Percentiles rank a stretch among this genome's conserved stretches.
Conservation (phyloP, 1,284 basidiomycete species). For the Ustilago cynodontis region DNA sequence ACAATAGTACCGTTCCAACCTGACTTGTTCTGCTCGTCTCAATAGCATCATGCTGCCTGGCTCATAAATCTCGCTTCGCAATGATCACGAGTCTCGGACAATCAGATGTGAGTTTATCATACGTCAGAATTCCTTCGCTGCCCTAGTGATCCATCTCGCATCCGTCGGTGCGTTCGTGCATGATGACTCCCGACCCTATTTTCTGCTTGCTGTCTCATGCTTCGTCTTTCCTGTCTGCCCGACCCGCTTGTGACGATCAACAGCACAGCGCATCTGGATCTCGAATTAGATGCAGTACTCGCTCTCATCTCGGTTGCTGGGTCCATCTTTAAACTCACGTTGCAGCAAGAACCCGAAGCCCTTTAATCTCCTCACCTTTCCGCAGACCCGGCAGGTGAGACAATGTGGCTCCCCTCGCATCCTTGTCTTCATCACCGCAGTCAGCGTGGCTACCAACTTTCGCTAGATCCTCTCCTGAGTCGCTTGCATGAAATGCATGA, state of each 20-base stretch:
- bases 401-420: neutral
- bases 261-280: slow-evolving; percentile 8
- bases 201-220: too few species aligned
- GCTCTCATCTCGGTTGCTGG: slow-evolving; percentile 10
- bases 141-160: neutral
- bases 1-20: neutral
- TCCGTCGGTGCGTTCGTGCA: slow-evolving; percentile 5
- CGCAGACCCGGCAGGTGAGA: slow-evolving; percentile 4
- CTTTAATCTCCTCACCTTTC: slow-evolving; percentile 18
- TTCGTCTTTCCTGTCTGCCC: too few species aligned
- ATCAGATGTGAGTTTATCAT: too few species aligned
- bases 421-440: neutral
- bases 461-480: neutral
- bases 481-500: neutral
- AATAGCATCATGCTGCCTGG: too few species aligned
- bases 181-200: neutral
- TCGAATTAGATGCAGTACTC: neutral
- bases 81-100: too few species aligned
- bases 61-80: too few species aligned
- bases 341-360: slow-evolving; percentile 18
- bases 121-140: neutral
- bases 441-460: too few species aligned
- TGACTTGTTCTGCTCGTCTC: too few species aligned
- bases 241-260: too few species aligned
- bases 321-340: slow-evolving; percentile 29